Conservation (phyloP, 257 asterid species). For the Jasminum sambac region DNA sequence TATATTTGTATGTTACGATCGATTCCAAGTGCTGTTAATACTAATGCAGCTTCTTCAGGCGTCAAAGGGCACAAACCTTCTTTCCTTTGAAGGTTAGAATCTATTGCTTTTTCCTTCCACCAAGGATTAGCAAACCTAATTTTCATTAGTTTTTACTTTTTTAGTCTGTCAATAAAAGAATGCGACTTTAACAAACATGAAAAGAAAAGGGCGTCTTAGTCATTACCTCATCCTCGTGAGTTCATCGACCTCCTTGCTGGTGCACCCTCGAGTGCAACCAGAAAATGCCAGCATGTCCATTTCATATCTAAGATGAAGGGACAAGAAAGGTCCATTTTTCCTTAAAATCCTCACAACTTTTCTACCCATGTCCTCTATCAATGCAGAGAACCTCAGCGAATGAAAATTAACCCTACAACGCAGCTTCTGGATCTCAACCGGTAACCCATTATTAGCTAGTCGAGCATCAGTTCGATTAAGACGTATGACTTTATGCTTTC, state of each 20-base stretch:
- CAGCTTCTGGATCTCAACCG: constrained; percentile 36
- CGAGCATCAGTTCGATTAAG: constrained; percentile 43
- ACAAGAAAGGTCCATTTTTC: constrained; percentile 40
- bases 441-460: constrained; percentile 38
- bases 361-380: constrained; percentile 35
- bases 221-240: constrained; percentile 39
- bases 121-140: constrained; percentile 35
- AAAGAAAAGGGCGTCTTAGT: neutral
- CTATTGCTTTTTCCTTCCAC: constrained; percentile 44
- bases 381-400: constrained; percentile 37
- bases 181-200: neutral
- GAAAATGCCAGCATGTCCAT: constrained; percentile 47
- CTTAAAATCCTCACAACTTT: constrained; percentile 34
- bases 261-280: constrained; percentile 43
- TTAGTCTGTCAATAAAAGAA: constrained; percentile 5
- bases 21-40: constrained; percentile 33
- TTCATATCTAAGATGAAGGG: constrained; percentile 42
- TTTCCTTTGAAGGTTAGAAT: constrained; percentile 33
- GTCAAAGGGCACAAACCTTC: constrained; percentile 44
- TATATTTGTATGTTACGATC: constrained; percentile 33
- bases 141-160: neutral
- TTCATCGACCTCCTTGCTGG: constrained; percentile 31
- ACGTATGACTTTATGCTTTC: constrained; percentile 36
- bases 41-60: constrained; percentile 43
- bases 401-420: constrained; percentile 38